Percentiles rank a stretch among this genome's conserved stretches.
Conservation (phyloP, 768 basidiomycete genomes). For the Mycena polygramma region DNA sequence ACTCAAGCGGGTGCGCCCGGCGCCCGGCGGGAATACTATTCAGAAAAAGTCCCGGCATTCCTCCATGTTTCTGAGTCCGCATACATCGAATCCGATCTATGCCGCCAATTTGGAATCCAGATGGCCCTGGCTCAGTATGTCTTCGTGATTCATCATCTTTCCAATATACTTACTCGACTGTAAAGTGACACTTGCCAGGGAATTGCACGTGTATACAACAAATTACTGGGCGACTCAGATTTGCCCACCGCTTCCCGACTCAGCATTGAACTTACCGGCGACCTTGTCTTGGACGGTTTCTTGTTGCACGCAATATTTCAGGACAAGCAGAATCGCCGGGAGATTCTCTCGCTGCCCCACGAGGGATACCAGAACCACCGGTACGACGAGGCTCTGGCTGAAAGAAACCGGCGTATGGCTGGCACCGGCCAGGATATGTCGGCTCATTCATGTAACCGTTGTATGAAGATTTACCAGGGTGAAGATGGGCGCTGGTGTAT, state of each 20-base stretch:
- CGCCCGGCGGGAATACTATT: background rate
- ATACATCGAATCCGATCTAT: background rate
- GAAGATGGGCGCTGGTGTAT: conserved; percentile 18
- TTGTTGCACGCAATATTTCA: background rate
- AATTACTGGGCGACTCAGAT: background rate
- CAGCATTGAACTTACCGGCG: background rate
- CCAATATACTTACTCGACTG: too few species aligned
- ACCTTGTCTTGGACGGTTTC: conserved; percentile 1
- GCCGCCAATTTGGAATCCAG: background rate
- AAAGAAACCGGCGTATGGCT: conserved; percentile 16
- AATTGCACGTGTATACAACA: conserved; percentile 5
- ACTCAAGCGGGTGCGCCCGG: background rate
- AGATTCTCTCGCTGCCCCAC: conserved; percentile 1
- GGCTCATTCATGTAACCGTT: conserved; percentile 24
- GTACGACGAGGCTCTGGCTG: conserved; percentile 5
- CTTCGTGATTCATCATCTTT: background rate
- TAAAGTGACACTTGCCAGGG: background rate
- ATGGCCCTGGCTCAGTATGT: background rate
- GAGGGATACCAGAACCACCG: background rate
- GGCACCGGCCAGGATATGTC: conserved; percentile 28
- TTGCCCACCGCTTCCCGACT: background rate
- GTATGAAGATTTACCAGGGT: conserved; percentile 18
- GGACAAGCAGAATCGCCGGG: background rate
- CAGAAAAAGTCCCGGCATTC: background rate
- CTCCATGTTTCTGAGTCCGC: background rate